Percentiles rank a stretch among this genome's conserved stretches.
These are phyloP conservation scores for Diaporthe longicolla DNA, from an alignment of 2,329 filamentous ascomycete genomes.

Conservation along the genomic window DNA sequence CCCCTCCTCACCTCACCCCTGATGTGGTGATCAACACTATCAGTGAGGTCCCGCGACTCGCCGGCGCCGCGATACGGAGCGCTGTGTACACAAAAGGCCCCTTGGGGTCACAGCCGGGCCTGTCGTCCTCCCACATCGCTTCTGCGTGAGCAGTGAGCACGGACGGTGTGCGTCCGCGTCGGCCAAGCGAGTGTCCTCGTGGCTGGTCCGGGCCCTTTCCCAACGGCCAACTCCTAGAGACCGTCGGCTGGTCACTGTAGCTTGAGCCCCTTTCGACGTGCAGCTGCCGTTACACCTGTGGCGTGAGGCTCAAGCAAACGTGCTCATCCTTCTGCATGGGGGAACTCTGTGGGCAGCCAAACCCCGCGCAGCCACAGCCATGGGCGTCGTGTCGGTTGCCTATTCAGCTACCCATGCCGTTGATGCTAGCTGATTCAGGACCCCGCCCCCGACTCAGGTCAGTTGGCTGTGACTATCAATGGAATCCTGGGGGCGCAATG, in stretches of 20 bases:
- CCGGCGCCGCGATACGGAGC: slow-evolving; percentile 16
- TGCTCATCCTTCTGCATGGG: slow-evolving; percentile 26
- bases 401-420: slow-evolving; percentile 26
- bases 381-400: slow-evolving; percentile 26
- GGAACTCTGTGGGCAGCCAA: slow-evolving; percentile 5
- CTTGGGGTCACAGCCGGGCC: slow-evolving; percentile 6
- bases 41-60: slow-evolving; percentile 20
- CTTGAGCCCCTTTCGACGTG: slow-evolving; percentile 32
- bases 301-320: slow-evolving; percentile 35
- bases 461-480: slow-evolving; percentile 26
- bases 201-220: not conserved
- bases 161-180: slow-evolving; percentile 22
- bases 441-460: slow-evolving; percentile 29
- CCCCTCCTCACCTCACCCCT: slow-evolving; percentile 15
- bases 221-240: slow-evolving; percentile 31
- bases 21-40: slow-evolving; percentile 17
- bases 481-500: slow-evolving; percentile 15
- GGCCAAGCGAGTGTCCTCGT: slow-evolving; percentile 1
- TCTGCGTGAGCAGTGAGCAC: slow-evolving; percentile 33
- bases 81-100: not conserved
- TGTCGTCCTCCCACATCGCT: slow-evolving; percentile 13
- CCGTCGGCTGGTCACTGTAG: slow-evolving; percentile 22
- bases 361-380: slow-evolving; percentile 18
- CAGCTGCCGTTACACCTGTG: slow-evolving; percentile 31
- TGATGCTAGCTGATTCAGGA: slow-evolving; percentile 36